phyloP scores from a whole-genome alignment of 2,329 filamentous ascomycete species.

The Sarocladium strictum region DNA sequence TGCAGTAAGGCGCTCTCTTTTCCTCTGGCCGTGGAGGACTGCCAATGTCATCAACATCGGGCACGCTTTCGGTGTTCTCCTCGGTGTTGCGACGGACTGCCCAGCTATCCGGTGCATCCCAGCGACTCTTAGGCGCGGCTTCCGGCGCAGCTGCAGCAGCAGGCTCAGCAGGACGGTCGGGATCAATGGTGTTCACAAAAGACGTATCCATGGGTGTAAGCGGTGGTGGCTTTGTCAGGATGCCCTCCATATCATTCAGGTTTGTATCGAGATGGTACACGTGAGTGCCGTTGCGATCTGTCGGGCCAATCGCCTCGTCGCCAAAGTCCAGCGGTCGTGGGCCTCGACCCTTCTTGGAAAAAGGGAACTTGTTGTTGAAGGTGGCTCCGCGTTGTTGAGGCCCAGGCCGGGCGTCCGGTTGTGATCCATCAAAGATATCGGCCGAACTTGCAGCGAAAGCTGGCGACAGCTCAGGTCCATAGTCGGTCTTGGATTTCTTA shows the following conservation, averaged over 20 bases:
- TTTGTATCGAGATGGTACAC: slow-evolving; percentile 82
- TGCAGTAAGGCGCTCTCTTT: slow-evolving; percentile 74
- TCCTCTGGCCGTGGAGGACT: slow-evolving; percentile 66
- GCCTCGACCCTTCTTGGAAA: slow-evolving; percentile 49
- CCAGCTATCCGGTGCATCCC: slow-evolving; percentile 97
- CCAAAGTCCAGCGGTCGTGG: slow-evolving; percentile 42
- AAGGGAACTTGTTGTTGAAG: slow-evolving; percentile 59
- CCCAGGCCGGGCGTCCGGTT: slow-evolving; percentile 20
- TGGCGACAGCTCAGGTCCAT: slow-evolving; percentile 33
- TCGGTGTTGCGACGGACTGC: slow-evolving; percentile 72
- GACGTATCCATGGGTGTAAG: slow-evolving; percentile 64
- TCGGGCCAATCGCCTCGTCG: slow-evolving; percentile 55
- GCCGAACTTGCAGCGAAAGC: slow-evolving; percentile 27
- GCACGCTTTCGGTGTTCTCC: slow-evolving; percentile 48
- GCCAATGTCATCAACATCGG: slow-evolving; percentile 63
- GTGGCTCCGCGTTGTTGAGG: slow-evolving; percentile 37
- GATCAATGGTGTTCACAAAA: slow-evolving; percentile 39
- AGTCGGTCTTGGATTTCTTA: slow-evolving; percentile 43
- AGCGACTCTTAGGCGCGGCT: slow-evolving; percentile 50
- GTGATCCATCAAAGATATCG: slow-evolving; percentile 21
- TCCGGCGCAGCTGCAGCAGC: slow-evolving; percentile 3
- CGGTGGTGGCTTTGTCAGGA: slow-evolving; percentile 65
- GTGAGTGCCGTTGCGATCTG: slow-evolving; percentile 52
- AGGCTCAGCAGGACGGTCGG: slow-evolving; percentile 31
- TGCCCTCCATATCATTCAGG: slow-evolving; percentile 85